phyloP scores from a whole-genome alignment of 2,329 filamentous ascomycete species.

The Exserohilum turcica region DNA sequence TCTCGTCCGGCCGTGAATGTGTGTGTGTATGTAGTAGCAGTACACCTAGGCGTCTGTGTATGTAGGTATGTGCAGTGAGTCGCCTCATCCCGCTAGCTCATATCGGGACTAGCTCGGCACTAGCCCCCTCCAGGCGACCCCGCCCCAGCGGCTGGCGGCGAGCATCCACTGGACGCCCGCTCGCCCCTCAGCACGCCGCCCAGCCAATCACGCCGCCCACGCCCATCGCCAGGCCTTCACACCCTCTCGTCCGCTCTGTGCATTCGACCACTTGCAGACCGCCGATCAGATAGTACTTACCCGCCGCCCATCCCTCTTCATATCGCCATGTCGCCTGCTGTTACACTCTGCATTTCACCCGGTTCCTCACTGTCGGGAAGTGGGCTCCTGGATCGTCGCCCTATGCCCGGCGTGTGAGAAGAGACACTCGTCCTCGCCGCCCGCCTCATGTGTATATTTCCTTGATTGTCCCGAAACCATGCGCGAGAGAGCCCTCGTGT shows the following conservation, averaged over 20 bases:
- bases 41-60: too few relatives aligned
- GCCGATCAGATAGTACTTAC: slow-evolving; percentile 26
- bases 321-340: slow-evolving; percentile 37
- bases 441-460: slow-evolving; percentile 11
- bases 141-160: slow-evolving; percentile 41
- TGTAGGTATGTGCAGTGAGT: too few relatives aligned
- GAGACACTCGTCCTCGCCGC: slow-evolving; percentile 12
- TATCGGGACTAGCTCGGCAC: slow-evolving; percentile 10
- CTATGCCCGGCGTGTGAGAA: slow-evolving; percentile 11
- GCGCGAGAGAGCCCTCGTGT: slow-evolving; percentile 34
- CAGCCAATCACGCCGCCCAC: slow-evolving; percentile 37
- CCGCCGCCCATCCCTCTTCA: slow-evolving; percentile 26
- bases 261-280: slow-evolving; percentile 35
- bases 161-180: slow-evolving; percentile 39
- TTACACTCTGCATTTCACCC: slow-evolving; percentile 29
- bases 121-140: slow-evolving; percentile 30
- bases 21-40: too few relatives aligned
- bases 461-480: slow-evolving; percentile 26
- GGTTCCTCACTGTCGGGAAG: slow-evolving; percentile 30
- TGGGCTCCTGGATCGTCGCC: slow-evolving; percentile 22
- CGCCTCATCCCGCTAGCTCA: too few relatives aligned
- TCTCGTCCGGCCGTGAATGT: too few relatives aligned
- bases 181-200: slow-evolving; percentile 29
- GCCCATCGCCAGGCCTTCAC: slow-evolving; percentile 28
- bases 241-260: slow-evolving; percentile 23